These are phyloP conservation scores for Magnolia kwangsiensis DNA, from an alignment of 164 flowering plant genomes.

Conservation along the genomic window DNA sequence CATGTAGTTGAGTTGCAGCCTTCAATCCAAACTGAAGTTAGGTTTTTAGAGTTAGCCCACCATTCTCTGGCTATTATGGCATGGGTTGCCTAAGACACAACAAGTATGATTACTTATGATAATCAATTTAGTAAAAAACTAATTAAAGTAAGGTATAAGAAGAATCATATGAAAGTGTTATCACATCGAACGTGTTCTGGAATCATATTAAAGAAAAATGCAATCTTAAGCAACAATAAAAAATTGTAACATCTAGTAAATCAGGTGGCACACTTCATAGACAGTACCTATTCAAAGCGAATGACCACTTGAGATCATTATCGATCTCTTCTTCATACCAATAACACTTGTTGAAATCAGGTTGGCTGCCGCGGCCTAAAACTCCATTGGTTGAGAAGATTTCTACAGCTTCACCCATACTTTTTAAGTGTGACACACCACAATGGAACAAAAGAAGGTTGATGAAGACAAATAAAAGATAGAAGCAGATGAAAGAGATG, in stretches of 20 bases:
- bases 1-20: too few species aligned
- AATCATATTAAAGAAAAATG: too few species aligned
- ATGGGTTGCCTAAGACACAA: too few species aligned
- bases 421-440: neutral
- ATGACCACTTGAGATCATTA: slow-evolving; percentile 79
- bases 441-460: neutral
- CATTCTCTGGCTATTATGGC: too few species aligned
- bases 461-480: neutral
- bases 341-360: slow-evolving; percentile 14
- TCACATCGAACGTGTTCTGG: too few species aligned
- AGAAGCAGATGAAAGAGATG: neutral
- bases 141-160: too few species aligned
- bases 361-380: neutral
- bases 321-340: slow-evolving; percentile 88
- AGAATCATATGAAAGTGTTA: too few species aligned
- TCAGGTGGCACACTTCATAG: neutral
- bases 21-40: too few species aligned
- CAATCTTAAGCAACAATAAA: too few species aligned
- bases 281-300: slow-evolving; percentile 62
- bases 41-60: too few species aligned
- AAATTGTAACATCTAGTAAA: neutral
- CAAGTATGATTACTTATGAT: too few species aligned
- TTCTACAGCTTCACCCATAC: slow-evolving; percentile 59
- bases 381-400: slow-evolving; percentile 7
- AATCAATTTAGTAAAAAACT: too few species aligned